Conservation (phyloP, 345 rosid species). For the Brassica carinata region DNA sequence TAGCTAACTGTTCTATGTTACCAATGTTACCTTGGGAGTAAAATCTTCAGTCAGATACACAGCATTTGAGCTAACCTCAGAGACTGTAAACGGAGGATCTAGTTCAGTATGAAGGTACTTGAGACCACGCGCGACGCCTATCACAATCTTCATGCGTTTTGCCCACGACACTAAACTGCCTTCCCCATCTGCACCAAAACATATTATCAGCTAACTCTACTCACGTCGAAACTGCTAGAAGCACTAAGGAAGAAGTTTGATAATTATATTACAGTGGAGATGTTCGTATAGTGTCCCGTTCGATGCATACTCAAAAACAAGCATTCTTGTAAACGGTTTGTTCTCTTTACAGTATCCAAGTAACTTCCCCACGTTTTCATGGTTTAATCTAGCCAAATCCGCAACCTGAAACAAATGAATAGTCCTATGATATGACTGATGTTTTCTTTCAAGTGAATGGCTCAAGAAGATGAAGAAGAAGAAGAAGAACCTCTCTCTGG, state of each 20-base stretch:
- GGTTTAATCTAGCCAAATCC: slow-evolving; percentile 87
- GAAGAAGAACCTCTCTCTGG: slow-evolving; percentile 71
- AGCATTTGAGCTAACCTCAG: slow-evolving; percentile 82
- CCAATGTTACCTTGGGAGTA: slow-evolving; percentile 71
- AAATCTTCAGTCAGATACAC: slow-evolving; percentile 96
- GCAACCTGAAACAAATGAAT: slow-evolving; percentile 66
- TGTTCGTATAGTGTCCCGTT: slow-evolving; percentile 95
- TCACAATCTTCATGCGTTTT: slow-evolving; percentile 82
- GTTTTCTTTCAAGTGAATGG: background rate
- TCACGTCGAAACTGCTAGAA: background rate
- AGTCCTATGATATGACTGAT: background rate
- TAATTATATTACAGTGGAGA: slow-evolving; percentile 81
- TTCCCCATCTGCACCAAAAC: slow-evolving; percentile 75
- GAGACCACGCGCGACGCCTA: slow-evolving; percentile 84
- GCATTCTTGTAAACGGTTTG: slow-evolving; percentile 85
- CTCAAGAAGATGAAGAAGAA: slow-evolving; percentile 27
- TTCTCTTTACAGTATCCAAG: slow-evolving; percentile 89
- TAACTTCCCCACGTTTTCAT: slow-evolving; percentile 75
- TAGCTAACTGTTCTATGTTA: background rate
- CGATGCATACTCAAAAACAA: slow-evolving; percentile 94
- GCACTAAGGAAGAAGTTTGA: too few species aligned
- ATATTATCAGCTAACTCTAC: background rate
- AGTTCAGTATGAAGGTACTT: slow-evolving; percentile 84
- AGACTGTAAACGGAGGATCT: slow-evolving; percentile 84
- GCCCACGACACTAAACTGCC: slow-evolving; percentile 83